Percentiles rank a stretch among this genome's conserved stretches.
Conservation (phyloP, 768 basidiomycete species). For the Xerocomus brunneocitrinus region DNA sequence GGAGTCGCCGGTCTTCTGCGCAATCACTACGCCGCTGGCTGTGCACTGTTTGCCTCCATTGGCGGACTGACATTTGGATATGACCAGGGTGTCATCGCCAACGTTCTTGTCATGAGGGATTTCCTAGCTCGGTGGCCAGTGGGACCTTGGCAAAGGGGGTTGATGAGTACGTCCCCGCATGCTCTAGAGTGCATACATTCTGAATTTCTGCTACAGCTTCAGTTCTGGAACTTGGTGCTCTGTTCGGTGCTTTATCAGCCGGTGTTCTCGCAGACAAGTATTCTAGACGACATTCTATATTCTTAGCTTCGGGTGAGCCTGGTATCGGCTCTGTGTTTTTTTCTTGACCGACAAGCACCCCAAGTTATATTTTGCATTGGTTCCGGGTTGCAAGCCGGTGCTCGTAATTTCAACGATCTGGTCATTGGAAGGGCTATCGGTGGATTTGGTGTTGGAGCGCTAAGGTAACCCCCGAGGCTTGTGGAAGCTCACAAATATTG, state of each 20-base stretch:
- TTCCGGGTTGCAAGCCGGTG: conserved; percentile 62
- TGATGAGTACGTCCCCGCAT: conserved; percentile 56
- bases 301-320: conserved; percentile 58
- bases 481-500: not conserved
- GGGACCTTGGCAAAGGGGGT: conserved; percentile 66
- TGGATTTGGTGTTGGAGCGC: conserved; percentile 74
- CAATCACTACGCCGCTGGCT: conserved; percentile 62
- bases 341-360: not conserved
- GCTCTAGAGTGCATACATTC: not conserved
- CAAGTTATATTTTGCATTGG: conserved; percentile 70
- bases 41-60: conserved; percentile 71
- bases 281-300: conserved; percentile 65
- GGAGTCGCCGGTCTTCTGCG: conserved; percentile 39
- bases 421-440: conserved; percentile 71
- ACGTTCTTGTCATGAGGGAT: conserved; percentile 78
- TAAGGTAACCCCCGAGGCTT: conserved; percentile 43
- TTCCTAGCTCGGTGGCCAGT: conserved; percentile 67
- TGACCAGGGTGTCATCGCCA: conserved; percentile 83
- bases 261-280: conserved; percentile 66
- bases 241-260: conserved; percentile 66
- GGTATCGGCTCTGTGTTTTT: not conserved
- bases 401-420: conserved; percentile 51
- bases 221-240: conserved; percentile 69
- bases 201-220: conserved; percentile 47
- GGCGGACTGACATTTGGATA: conserved; percentile 80